Conservation (phyloP, 805 yeast genomes). For the Cyberlindnera suaveolens region DNA sequence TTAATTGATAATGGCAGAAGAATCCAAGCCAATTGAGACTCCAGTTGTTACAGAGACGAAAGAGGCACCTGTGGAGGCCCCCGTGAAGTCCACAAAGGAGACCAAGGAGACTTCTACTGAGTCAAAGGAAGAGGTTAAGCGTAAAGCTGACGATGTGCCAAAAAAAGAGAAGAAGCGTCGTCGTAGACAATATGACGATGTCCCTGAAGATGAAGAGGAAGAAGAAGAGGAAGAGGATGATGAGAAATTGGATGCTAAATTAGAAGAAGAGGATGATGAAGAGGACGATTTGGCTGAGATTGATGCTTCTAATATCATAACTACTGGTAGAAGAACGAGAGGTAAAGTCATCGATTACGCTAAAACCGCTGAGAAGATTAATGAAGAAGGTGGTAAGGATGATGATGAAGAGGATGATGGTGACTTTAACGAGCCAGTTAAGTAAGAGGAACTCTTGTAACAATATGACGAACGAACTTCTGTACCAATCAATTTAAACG, state of each 20-base stretch:
- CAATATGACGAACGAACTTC: neutral
- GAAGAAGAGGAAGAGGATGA: slow-evolving; percentile 47
- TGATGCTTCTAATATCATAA: slow-evolving; percentile 75
- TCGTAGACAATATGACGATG: slow-evolving; percentile 56
- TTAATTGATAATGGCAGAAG: slow-evolving; percentile 22
- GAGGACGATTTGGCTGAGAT: slow-evolving; percentile 79
- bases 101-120: slow-evolving; percentile 10
- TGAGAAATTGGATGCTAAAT: slow-evolving; percentile 39
- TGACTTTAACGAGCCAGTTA: slow-evolving; percentile 39
- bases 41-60: slow-evolving; percentile 3
- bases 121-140: slow-evolving; percentile 18
- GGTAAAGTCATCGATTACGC: slow-evolving; percentile 83
- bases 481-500: no score
- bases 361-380: slow-evolving; percentile 70
- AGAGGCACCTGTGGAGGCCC: slow-evolving; percentile 7
- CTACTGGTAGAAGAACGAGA: slow-evolving; percentile 84
- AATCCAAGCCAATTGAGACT: slow-evolving; percentile 8
- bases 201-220: slow-evolving; percentile 48
- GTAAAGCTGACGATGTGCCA: slow-evolving; percentile 21
- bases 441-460: neutral
- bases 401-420: slow-evolving; percentile 43
- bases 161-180: slow-evolving; percentile 46
- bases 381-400: slow-evolving; percentile 30
- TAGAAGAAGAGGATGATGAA: slow-evolving; percentile 51
- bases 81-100: neutral